Conservation (phyloP, 2,329 filamentous ascomycete genomes). For the Zymoseptoria passerinii region DNA sequence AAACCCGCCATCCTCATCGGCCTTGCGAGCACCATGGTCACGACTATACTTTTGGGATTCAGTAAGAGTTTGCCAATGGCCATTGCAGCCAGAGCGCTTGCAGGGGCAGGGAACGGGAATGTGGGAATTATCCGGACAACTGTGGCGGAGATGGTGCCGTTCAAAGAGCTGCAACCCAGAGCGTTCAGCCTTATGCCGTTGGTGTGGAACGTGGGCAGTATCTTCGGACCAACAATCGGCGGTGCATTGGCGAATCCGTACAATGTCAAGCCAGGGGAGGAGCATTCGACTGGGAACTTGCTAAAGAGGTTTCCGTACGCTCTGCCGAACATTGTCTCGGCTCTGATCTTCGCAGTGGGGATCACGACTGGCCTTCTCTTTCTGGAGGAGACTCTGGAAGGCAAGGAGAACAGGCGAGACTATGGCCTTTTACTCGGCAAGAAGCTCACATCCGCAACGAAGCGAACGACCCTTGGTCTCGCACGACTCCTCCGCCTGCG, state of each 20-base stretch:
- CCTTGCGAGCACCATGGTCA: conserved; percentile 69
- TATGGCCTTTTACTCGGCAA: conserved; percentile 68
- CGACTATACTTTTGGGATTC: conserved; percentile 75
- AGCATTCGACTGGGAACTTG: conserved; percentile 46
- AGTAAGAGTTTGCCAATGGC: conserved; percentile 73
- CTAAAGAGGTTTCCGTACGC: conserved; percentile 72
- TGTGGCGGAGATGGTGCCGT: conserved; percentile 85
- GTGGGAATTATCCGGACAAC: conserved; percentile 69
- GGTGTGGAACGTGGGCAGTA: conserved; percentile 77
- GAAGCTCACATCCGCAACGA: conserved; percentile 43
- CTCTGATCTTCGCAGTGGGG: conserved; percentile 68
- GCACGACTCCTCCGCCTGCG: conserved; percentile 12
- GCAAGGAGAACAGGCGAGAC: conserved; percentile 59
- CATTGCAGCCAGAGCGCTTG: conserved; percentile 65
- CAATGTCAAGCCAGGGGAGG: conserved; percentile 55
- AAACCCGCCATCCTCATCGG: conserved; percentile 73
- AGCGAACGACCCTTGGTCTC: conserved; percentile 6
- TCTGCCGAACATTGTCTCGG: conserved; percentile 73
- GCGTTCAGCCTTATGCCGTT: conserved; percentile 93
- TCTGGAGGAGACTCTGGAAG: conserved; percentile 74
- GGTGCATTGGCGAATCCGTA: conserved; percentile 78
- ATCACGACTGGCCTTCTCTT: conserved; percentile 69
- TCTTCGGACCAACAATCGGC: conserved; percentile 81
- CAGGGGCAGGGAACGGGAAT: conserved; percentile 81
- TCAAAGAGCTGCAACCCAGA: conserved; percentile 74